Evolutionary conservation across 352 stramenopile genomes (phyloP).

Genomic region (Phytophthora syringae): DNA sequence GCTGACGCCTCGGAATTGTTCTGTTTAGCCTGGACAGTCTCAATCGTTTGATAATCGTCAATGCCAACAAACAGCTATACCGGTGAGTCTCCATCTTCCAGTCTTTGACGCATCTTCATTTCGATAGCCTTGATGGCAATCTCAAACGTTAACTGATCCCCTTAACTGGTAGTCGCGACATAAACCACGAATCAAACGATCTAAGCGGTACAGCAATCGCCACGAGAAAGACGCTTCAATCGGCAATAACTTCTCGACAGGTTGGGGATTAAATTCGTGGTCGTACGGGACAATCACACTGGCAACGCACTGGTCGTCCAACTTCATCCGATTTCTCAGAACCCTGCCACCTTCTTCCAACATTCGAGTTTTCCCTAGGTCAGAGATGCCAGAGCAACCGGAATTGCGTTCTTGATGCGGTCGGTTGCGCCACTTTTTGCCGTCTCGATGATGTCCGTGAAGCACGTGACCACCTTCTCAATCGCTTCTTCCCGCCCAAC

Average conservation of each 20-base stretch:
- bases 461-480: background rate
- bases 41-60: conserved; percentile 37
- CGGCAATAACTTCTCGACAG: conserved; percentile 27
- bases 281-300: conserved; percentile 32
- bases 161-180: background rate
- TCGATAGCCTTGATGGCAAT: background rate
- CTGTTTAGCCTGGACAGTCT: background rate
- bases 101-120: background rate
- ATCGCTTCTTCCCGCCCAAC: conserved; percentile 5
- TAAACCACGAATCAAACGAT: background rate
- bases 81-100: background rate
- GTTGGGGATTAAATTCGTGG: conserved; percentile 15
- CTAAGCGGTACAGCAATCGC: conserved; percentile 27
- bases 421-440: background rate
- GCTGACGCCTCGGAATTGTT: background rate
- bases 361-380: conserved; percentile 30
- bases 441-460: background rate
- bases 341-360: conserved; percentile 35
- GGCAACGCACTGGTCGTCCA: conserved; percentile 20
- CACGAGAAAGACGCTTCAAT: conserved; percentile 39
- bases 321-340: conserved; percentile 15
- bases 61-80: conserved; percentile 35
- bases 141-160: background rate
- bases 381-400: conserved; percentile 35
- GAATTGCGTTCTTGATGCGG: conserved; percentile 19